Evolutionary conservation across 129 eudicot species (phyloP).

Genomic region (Escallonia herrerae): DNA sequence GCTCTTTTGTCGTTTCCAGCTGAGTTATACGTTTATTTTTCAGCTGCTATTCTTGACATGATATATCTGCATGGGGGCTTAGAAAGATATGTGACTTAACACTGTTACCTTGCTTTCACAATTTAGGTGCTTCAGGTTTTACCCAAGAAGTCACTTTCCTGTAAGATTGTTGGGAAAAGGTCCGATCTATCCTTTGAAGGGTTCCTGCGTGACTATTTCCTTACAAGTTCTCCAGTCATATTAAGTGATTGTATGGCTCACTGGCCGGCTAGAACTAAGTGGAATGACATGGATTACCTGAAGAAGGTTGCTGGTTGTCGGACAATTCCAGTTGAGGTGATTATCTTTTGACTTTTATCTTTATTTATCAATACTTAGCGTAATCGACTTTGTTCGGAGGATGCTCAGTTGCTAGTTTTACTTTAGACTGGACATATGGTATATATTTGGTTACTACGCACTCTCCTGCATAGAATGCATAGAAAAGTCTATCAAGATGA

Average conservation of each 20-base stretch:
- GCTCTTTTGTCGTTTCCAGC: too few species aligned
- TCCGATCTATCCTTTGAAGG: conserved; percentile 75
- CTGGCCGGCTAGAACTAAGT: conserved; percentile 89
- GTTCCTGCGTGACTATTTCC: conserved; percentile 76
- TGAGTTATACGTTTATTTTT: too few species aligned
- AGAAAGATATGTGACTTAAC: too few species aligned
- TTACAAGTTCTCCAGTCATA: conserved; percentile 77
- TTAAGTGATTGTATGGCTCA: conserved; percentile 77
- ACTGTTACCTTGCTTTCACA: too few species aligned
- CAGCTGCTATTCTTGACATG: too few species aligned
- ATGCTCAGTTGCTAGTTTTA: too few species aligned
- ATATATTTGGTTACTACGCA: too few species aligned
- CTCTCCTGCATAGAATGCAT: too few species aligned
- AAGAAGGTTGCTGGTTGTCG: conserved; percentile 81
- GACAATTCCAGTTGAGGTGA: conserved; percentile 98
- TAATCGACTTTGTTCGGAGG: too few species aligned
- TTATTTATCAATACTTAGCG: not conserved
- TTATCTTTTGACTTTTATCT: not conserved
- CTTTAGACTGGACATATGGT: too few species aligned
- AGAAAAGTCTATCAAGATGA: too few species aligned
- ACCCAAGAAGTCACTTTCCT: conserved; percentile 70
- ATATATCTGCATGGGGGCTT: too few species aligned
- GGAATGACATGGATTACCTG: conserved; percentile 84
- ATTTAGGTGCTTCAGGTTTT: conserved; percentile 45
- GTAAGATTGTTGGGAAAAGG: conserved; percentile 48